Conservation (phyloP, 139 green algal species). For the Picochlorum sp. region DNA sequence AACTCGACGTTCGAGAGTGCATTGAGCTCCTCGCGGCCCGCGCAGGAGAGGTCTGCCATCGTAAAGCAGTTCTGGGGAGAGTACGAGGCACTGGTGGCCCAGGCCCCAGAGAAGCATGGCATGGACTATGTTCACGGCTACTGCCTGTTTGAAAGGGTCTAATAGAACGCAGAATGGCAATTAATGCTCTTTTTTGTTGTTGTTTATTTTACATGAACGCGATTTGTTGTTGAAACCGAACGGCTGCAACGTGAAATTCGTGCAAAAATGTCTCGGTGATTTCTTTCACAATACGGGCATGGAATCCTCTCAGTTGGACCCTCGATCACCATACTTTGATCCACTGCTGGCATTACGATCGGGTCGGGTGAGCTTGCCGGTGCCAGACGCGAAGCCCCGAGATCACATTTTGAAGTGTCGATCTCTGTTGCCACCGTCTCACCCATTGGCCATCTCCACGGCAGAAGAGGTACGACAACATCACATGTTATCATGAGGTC, state of each 20-base stretch:
- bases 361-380: conserved; percentile 32
- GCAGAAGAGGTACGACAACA: conserved; percentile 11
- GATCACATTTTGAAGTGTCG: conserved; percentile 55
- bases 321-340: conserved; percentile 7
- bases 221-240: too few species aligned
- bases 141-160: not conserved
- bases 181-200: too few species aligned
- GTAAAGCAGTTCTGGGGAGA: not conserved
- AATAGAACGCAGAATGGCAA: not conserved
- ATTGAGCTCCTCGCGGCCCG: not conserved
- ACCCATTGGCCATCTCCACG: conserved; percentile 19
- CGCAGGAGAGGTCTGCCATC: not conserved
- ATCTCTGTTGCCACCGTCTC: conserved; percentile 37
- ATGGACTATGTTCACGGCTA: conserved; percentile 2
- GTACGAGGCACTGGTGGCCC: not conserved
- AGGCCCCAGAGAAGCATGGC: not conserved
- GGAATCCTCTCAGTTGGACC: too few species aligned
- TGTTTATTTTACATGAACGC: too few species aligned
- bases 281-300: too few species aligned
- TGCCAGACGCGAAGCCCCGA: conserved; percentile 34
- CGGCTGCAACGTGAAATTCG: too few species aligned
- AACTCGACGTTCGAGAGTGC: not conserved
- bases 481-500: not conserved
- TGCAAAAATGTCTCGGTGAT: too few species aligned
- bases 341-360: conserved; percentile 2